Evolutionary conservation across 176 grass and related monocot species (phyloP).

Genomic region (Carex pumila): DNA sequence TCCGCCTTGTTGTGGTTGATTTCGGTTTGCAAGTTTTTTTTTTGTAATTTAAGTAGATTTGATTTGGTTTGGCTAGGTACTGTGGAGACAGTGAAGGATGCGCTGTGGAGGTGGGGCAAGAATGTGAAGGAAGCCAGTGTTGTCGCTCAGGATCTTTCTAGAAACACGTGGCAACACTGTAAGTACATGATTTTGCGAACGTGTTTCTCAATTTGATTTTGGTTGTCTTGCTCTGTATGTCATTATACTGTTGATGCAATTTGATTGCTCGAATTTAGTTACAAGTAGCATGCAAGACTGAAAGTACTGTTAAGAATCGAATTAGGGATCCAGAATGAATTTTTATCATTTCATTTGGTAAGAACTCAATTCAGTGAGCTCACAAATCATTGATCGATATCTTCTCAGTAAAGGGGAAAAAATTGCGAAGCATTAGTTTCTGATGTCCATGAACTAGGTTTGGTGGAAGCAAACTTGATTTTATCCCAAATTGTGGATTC

Average conservation of each 20-base stretch:
- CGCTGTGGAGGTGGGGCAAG: conserved; percentile 67
- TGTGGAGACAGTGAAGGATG: conserved; percentile 69
- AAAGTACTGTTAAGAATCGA: background rate
- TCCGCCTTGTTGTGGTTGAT: background rate
- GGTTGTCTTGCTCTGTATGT: background rate
- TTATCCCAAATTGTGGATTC: background rate
- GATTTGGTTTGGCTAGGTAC: conserved; percentile 37
- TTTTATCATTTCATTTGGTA: background rate
- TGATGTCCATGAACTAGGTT: background rate
- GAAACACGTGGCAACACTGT: conserved; percentile 93
- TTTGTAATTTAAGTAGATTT: background rate
- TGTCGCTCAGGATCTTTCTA: conserved; percentile 70
- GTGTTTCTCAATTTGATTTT: background rate
- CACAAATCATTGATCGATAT: background rate
- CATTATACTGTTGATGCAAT: background rate
- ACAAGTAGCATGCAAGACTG: background rate
- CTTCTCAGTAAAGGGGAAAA: background rate
- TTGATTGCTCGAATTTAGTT: conserved; percentile 21
- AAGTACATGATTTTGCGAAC: conserved; percentile 22
- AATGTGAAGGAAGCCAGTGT: conserved; percentile 58
- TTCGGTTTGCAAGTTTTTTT: background rate
- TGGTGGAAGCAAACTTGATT: background rate
- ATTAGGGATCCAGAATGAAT: background rate
- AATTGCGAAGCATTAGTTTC: background rate
- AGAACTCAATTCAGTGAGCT: background rate